Base-by-base conservation (phyloP, 2,329 filamentous ascomycete species). In the Mariannaea sp. region DNA sequence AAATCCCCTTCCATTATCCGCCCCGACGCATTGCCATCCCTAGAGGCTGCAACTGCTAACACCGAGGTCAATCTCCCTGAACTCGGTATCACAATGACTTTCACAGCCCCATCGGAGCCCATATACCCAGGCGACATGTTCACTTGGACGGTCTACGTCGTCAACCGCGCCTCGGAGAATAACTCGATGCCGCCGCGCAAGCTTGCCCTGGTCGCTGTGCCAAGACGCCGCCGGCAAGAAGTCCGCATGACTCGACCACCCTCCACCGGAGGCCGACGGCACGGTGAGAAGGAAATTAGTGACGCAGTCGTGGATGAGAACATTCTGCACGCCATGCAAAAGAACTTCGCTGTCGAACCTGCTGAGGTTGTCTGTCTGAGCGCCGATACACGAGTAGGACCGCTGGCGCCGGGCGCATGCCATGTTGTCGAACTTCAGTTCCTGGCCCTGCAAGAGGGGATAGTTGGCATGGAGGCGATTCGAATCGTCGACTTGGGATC, bases 341-440 rank as follows among this genome's bases (percentile, higher is more conserved):
- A 82, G 67, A 84, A 80, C 66, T 83, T 84, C 14, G 74, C 80
- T 20, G 75, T 85, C 20, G 87, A 89, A 53, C 75, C 79, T 8
- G 80, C 85, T 2, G 87, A 91, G 59, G 73, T 92, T 26, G 77
- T 91, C n/a, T 91, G 87, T 64, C 74, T 92, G 43, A 91, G 85
- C 53, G 86, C 88, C 4, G 89, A 92, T 69, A 82, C 87, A 19
- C 79, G 88, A 26, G 81, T 92, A 24, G 89, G 89, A 0, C 88
- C 88, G 26, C 73, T 94, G 30, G 82, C 85, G 20, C 84, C 89
- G 0, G 84, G 83, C 2, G 85, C 88, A 7, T 92, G 88, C 65
- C 88, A 91, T 63, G 86, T 87, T 30, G 85, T 84, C 1, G 87
- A 90, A 68, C 70, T 93, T 61, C 82, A 83, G 60, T 92, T 93